Evolutionary conservation across 2,329 filamentous ascomycete genomes (phyloP), one percentile per base, ranked within the genome.

Genomic region (Didymella exigua): DNA sequence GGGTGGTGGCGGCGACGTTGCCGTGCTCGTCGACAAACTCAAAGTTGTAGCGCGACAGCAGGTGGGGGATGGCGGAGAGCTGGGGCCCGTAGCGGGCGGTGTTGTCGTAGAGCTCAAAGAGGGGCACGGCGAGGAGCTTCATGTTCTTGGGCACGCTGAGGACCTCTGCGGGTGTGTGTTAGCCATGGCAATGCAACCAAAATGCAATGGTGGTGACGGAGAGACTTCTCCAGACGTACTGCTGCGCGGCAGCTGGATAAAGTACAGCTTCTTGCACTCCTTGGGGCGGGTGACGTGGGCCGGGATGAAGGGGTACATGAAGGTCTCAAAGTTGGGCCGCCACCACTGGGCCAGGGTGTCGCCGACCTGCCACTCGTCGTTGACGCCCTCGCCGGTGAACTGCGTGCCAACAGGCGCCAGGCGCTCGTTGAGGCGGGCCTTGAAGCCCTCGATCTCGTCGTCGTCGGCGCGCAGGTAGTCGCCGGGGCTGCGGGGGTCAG

Each of bases 211-310:
- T 27, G 76, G 5, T 2, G 7, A 11, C 10, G 21, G 11, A 27
- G 26, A 27, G 26, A 27, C n/a, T n/a, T n/a, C n/a, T n/a, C 18
- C 10, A 5, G 10, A 57, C 81, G 58, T 83, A 96, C 92, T 98
- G 67, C 89, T 92, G 76, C 92, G 87, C 0, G 95, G 95, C 24
- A 99, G 81, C 75, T 96, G 91, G 63, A 99, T 96, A 59, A 98
- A 92, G 77, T 98, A 99, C 36, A 98, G 83, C 83, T 99, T 99
- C 82, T 99, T 99, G 81, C 93, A 96, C 80, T 99, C 95, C 81
- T 99, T 99, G 7, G 95, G 95, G 47, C 95, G 84, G 16, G 93
- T 97, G 59, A 97, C 91, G 78, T 99, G 95, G 16, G 93, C 91
- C 7, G 95, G 95, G 53, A 98, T 89, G 77, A 97, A 99, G 0